Base-by-base conservation (phyloP, 2,329 filamentous ascomycete genomes). In the Neonectria coccinea region DNA sequence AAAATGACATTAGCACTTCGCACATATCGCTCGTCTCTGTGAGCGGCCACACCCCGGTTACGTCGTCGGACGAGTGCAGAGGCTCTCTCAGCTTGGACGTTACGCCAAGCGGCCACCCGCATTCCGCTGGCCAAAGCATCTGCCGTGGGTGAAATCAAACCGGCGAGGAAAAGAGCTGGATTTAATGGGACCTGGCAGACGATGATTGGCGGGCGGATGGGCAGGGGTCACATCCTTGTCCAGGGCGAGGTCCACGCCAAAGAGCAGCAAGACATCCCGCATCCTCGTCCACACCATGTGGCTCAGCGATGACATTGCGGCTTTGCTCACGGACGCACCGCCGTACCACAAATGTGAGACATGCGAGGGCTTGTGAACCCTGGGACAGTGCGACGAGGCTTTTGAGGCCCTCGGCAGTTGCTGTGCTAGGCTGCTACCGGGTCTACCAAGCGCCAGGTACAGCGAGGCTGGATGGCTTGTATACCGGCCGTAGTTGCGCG, bases 211-310 rank as follows among this genome's bases (percentile, higher is more conserved):
- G 48, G 48, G 12, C 31, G 29, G 18, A 4, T 22, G n/a, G 5
- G 5, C 48, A 51, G 48, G 48, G 48, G 48, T 33, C 33, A 29
- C 4, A 51, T 51, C 48, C 48, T 51, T n/a, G 18, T 25, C 48
- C 27, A 12, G 47, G 47, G 47, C 27, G n/a, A 20, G 20, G 20
- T 31, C 27, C 27, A 31, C 16, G 25, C 27, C 39, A 18, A 14
- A 50, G 47, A 31, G 27, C 33, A 10, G 9, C 29, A 10, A 29
- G 29, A 29, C 29, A 29, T 29, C 29, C 29, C 48, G 14, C 48
- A 31, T 33, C n/a, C 48, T 14, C 29, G 27, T 18, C 29, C 27
- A 50, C n/a, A 29, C 48, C 47, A 50, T 31, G 47, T 50, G 47
- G 47, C 47, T 50, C 47, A 31, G 18, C 18, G n/a, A 33, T 50